Conservation (phyloP, 2,329 filamentous ascomycete species). For the Colletotrichum musae region DNA sequence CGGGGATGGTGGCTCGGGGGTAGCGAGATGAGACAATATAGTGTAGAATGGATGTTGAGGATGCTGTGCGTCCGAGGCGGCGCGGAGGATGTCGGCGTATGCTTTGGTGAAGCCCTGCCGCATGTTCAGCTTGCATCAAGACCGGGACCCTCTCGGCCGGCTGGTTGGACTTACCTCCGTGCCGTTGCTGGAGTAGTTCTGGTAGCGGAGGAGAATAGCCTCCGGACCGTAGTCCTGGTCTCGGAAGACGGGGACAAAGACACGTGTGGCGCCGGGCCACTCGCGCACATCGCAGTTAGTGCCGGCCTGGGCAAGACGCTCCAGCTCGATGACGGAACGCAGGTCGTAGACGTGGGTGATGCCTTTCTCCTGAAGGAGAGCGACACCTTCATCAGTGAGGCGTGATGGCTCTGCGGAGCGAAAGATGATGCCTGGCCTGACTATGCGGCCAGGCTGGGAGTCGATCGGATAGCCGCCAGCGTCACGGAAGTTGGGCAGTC, state of each 20-base stretch:
- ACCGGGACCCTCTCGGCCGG: not conserved
- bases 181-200: slow-evolving; percentile 70
- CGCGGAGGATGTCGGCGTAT: slow-evolving; percentile 72
- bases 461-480: slow-evolving; percentile 71
- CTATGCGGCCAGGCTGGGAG: slow-evolving; percentile 50
- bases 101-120: slow-evolving; percentile 71
- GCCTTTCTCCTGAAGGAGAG: slow-evolving; percentile 67
- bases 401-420: slow-evolving; percentile 77
- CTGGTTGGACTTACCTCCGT: slow-evolving; percentile 47
- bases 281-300: slow-evolving; percentile 47
- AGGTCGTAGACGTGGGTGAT: slow-evolving; percentile 79
- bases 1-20: slow-evolving; percentile 56
- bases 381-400: slow-evolving; percentile 67
- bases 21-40: slow-evolving; percentile 69
- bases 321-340: slow-evolving; percentile 73
- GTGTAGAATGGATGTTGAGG: slow-evolving; percentile 59
- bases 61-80: slow-evolving; percentile 56
- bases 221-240: slow-evolving; percentile 74
- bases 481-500: slow-evolving; percentile 79
- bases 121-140: not conserved
- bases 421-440: slow-evolving; percentile 72
- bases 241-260: slow-evolving; percentile 76
- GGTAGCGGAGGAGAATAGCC: slow-evolving; percentile 72
- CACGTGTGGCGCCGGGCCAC: slow-evolving; percentile 59
- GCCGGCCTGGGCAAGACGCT: slow-evolving; percentile 50